Base-by-base conservation (phyloP, 345 rosid species). In the Rhodamnia argentea region DNA sequence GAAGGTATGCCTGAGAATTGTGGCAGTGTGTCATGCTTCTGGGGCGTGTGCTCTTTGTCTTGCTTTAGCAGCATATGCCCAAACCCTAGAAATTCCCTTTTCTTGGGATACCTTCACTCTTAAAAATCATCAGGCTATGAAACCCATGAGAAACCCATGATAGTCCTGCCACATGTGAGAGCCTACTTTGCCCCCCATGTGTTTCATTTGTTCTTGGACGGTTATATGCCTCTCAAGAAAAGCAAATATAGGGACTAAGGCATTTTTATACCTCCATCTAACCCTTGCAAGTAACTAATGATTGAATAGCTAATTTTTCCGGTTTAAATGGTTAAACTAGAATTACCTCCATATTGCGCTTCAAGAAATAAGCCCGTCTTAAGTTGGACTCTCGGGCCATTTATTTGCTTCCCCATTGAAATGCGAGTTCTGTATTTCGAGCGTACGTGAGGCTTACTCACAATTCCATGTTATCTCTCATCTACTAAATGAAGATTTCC, bases 21-120 rank as follows among this genome's bases (percentile, higher is more conserved):
- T 90, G 90, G 87, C 89, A 87, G 88, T 86, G 92, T 11, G 52
- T 51, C 88, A 86, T 88, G 91, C 85, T 86, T 87, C 75, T 64
- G 42, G 75, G 42, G 5, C 76, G 76, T 70, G 81, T 70, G 81
- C 81, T 70, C 24, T 70, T 92, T 94, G 94, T 94, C 95, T 93
- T 90, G 90, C 97, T 94, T 93, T 92, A 92, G 92, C 92, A 94
- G 92, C 95, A 95, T 96, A 95, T 52, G 84, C 56, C 94, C 92
- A 90, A 96, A 91, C 94, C 89, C 83, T 26, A 52, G 83, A 47
- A 47, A 89, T 83, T 85, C 87, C 90, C 92, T 89, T 93, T 94
- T 89, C 92, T 95, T 90, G 96, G 96, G 96, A 95, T 95, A 93
- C 96, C 91, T 87, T 91, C 92, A 53, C 91, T 90, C 90, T 85